A percentile compares a stretch with the other conserved stretches of the same genome.
Evolutionary conservation across 371 early-diverging fungal species (phyloP).

Genomic region (Globomyces sp.): DNA sequence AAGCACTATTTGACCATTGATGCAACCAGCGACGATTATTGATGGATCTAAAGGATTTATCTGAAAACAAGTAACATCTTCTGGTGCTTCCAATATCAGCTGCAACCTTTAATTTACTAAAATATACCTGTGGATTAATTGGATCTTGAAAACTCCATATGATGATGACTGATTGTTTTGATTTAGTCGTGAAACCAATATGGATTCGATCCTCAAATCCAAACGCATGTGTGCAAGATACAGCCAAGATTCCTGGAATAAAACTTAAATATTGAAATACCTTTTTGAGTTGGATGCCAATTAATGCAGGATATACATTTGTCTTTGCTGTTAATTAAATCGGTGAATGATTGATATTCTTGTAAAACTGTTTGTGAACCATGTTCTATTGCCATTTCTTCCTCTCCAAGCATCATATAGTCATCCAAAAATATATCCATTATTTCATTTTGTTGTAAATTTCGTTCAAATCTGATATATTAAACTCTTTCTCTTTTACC

Average conservation of each 20-base stretch:
- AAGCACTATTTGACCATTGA: constrained; percentile 53
- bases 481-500: no score
- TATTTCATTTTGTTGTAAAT: constrained; percentile 48
- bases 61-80: constrained; percentile 50
- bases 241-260: constrained; percentile 39
- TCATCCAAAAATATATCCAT: constrained; percentile 54
- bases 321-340: constrained; percentile 55
- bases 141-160: constrained; percentile 62
- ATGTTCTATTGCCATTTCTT: constrained; percentile 51
- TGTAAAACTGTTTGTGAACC: constrained; percentile 47
- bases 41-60: constrained; percentile 52
- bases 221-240: constrained; percentile 47
- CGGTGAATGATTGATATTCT: constrained; percentile 62
- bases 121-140: constrained; percentile 63
- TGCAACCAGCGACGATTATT: constrained; percentile 55
- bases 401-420: constrained; percentile 51
- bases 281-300: constrained; percentile 56
- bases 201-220: constrained; percentile 53
- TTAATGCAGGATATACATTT: constrained; percentile 52
- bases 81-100: constrained; percentile 67
- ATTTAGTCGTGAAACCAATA: constrained; percentile 35
- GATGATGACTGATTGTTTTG: constrained; percentile 43
- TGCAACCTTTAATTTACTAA: constrained; percentile 3
- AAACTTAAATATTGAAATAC: no score
- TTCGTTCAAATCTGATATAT: constrained; percentile 43